Base-by-base conservation (phyloP, 2,329 filamentous ascomycete genomes). In the Tricladium varicosporioides region DNA sequence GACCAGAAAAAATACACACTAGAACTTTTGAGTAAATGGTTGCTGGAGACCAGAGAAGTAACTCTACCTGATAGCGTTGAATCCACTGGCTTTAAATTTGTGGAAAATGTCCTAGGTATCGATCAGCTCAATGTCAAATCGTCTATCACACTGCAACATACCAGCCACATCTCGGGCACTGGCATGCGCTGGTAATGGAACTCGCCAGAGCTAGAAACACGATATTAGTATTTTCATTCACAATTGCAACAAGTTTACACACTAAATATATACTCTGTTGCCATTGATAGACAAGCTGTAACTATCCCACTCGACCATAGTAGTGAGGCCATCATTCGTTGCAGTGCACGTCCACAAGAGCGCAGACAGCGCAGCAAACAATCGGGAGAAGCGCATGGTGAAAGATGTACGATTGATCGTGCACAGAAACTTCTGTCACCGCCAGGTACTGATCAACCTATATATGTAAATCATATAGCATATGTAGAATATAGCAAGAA, bases 121-220 rank as follows among this genome's bases (percentile, higher is more conserved):
- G 76, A 10, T 58, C 60, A 45, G 32, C 16, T 14, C 14, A 44
- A 33, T 9, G 27, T 27, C 22, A 7, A 7, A 7, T 27, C 22
- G 7, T 27, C 22, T 27, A 7, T 27, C 22, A 27, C 7, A 27
- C 22, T 27, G 4, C 22, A 27, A 66, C 66, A 48, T 56, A 73
- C 69, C 18, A 70, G 64, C 77, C 80, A 82, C 22, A 82, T 62
- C 51, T 81, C 80, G 0, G 79, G 80, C 0, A 81, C 78, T 0
- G 79, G 80, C 33, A 82, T 72, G 2, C 80, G 73, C 60, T 76
- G 73, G 55, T 81, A 82, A 60, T 82, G 80, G 44, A 82, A 81
- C 60, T 82, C 79, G 19, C 57, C 62, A 56, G 68, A 58, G 56
- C 64, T 67, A 50, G 44, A 48, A 53, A 45, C 18, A 46, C 4